phyloP scores from a whole-genome alignment of 306 rosid species.

The Dalbergia cultrata region DNA sequence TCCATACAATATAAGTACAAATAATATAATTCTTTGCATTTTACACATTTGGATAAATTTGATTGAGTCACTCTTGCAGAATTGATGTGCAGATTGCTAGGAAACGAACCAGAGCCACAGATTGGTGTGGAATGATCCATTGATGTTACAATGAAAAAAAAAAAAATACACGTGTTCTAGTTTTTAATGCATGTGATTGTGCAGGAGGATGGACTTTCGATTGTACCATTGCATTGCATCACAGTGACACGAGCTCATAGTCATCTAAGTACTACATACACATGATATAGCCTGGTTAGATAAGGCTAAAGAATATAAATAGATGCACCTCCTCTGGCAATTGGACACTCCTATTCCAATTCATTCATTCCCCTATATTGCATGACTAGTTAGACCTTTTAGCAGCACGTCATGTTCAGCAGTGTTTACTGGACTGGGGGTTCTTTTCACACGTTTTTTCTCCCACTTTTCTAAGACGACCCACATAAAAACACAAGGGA shows the following conservation, averaged over 20 bases:
- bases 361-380: not conserved
- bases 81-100: constrained; percentile 8
- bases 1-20: too few species aligned
- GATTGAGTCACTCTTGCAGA: not conserved
- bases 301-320: not conserved
- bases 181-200: not conserved
- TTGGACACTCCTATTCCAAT: not conserved
- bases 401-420: constrained; percentile 11
- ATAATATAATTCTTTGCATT: too few species aligned
- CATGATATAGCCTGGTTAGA: not conserved
- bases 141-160: not conserved
- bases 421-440: not conserved
- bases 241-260: constrained; percentile 13
- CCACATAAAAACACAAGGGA: not conserved
- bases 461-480: constrained; percentile 22
- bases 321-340: constrained; percentile 34
- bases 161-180: not conserved
- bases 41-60: not conserved
- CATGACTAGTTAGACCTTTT: constrained; percentile 16
- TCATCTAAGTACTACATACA: not conserved
- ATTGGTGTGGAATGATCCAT: constrained; percentile 17
- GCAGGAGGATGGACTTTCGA: too few species aligned
- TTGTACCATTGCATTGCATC: constrained; percentile 41
- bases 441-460: constrained; percentile 39
- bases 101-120: constrained; percentile 9